Conservation (phyloP, 768 basidiomycete genomes). For the Lactifluus volemus region DNA sequence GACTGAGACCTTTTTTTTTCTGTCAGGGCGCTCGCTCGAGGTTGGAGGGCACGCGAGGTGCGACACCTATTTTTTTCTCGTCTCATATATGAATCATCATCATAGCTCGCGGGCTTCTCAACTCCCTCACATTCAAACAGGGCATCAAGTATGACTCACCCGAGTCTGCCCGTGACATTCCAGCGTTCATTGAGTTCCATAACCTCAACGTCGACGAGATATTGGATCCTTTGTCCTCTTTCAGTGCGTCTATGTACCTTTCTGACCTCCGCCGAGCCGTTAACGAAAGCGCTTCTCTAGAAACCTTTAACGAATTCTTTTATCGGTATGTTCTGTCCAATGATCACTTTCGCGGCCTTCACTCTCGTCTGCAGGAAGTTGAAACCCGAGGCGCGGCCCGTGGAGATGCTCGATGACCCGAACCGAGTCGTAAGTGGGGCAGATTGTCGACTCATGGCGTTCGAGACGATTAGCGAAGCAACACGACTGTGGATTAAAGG, state of each 20-base stretch:
- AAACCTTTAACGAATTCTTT: constrained; percentile 92
- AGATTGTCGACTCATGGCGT: constrained; percentile 94
- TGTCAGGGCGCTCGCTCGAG: constrained; percentile 24
- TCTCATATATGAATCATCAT: neutral
- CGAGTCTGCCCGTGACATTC: constrained; percentile 77
- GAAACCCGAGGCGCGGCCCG: constrained; percentile 70
- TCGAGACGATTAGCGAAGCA: constrained; percentile 78
- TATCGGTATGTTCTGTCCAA: constrained; percentile 40
- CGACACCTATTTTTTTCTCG: constrained; percentile 20
- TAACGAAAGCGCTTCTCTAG: constrained; percentile 29
- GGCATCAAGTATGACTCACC: constrained; percentile 88
- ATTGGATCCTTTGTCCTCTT: constrained; percentile 70
- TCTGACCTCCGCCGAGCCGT: neutral
- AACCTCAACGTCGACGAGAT: constrained; percentile 77
- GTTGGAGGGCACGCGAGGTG: constrained; percentile 86
- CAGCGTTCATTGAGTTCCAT: constrained; percentile 84
- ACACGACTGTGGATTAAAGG: constrained; percentile 96
- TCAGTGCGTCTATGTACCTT: constrained; percentile 41
- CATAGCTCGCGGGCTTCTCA: constrained; percentile 74
- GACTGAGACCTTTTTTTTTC: too few species aligned
- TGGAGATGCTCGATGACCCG: constrained; percentile 65
- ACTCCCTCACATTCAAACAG: constrained; percentile 88
- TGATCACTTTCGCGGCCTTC: neutral
- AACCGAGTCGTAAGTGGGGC: constrained; percentile 79
- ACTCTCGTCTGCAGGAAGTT: constrained; percentile 51